phyloP scores from a whole-genome alignment of 805 yeast genomes.

The Allodekkera sacchari region DNA sequence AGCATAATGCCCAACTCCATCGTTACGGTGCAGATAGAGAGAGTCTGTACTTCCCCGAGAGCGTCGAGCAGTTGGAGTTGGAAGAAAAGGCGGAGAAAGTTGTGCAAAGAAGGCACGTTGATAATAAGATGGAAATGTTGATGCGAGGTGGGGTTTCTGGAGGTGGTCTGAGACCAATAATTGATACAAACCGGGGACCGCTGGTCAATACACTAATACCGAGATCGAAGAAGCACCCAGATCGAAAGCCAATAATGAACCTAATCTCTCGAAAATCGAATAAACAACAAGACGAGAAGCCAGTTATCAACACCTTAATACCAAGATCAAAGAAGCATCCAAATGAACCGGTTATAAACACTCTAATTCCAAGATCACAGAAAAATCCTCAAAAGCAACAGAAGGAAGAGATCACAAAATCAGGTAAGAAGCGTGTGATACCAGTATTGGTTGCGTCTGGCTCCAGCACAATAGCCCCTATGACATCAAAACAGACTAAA shows the following conservation, averaged over 20 bases:
- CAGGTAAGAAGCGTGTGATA: conserved; percentile 69
- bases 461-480: not conserved
- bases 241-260: conserved; percentile 19
- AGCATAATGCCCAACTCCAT: conserved; percentile 60
- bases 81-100: conserved; percentile 50
- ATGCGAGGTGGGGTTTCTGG: conserved; percentile 23
- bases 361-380: conserved; percentile 23
- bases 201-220: conserved; percentile 22
- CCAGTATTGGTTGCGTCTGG: conserved; percentile 55
- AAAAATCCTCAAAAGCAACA: conserved; percentile 35
- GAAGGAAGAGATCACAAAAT: conserved; percentile 57
- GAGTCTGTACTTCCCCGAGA: conserved; percentile 77
- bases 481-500: conserved; percentile 2
- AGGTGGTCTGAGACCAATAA: conserved; percentile 5
- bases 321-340: conserved; percentile 26
- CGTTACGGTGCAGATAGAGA: conserved; percentile 88
- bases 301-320: conserved; percentile 16
- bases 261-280: conserved; percentile 5
- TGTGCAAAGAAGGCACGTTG: conserved; percentile 9
- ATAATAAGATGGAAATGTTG: conserved; percentile 29
- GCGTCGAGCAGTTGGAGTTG: conserved; percentile 64
- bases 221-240: conserved; percentile 24
- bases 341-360: conserved; percentile 15
- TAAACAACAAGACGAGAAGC: conserved; percentile 1
- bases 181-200: too few relatives aligned